Conservation (phyloP, 2,329 filamentous ascomycete genomes). For the Penicillium brevicompactum region DNA sequence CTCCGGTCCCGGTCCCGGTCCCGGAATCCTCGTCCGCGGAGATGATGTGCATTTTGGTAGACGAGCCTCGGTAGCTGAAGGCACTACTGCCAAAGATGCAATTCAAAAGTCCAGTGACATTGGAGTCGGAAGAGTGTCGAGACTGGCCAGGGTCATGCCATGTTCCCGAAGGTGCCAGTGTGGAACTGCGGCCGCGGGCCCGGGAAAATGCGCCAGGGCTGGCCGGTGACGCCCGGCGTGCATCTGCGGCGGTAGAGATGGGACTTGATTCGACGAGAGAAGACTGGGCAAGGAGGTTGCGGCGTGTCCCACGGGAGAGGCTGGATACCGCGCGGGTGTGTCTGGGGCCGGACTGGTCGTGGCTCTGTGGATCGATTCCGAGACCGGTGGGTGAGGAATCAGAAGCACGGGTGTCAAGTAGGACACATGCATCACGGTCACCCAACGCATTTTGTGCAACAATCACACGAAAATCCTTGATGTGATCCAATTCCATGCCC, state of each 20-base stretch:
- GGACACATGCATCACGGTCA: conserved; percentile 49
- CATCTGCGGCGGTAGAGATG: conserved; percentile 33
- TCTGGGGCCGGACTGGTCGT: conserved; percentile 31
- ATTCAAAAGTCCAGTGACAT: conserved; percentile 56
- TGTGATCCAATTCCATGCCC: conserved; percentile 48
- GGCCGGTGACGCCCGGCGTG: conserved; percentile 34
- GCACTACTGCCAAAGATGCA: conserved; percentile 64
- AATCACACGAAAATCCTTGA: conserved; percentile 49
- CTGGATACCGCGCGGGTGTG: conserved; percentile 44
- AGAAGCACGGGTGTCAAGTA: conserved; percentile 46
- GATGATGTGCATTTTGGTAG: conserved; percentile 63
- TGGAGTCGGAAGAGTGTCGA: conserved; percentile 48
- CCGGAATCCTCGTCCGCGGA: conserved; percentile 42
- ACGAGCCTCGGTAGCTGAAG: conserved; percentile 60
- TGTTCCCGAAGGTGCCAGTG: conserved; percentile 39
- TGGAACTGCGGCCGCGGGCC: conserved; percentile 49
- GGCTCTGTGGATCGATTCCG: conserved; percentile 37
- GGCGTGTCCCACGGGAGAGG: conserved; percentile 38
- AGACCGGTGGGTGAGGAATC: conserved; percentile 35
- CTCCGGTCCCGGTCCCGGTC: conserved; percentile 20
- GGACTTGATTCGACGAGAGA: conserved; percentile 38
- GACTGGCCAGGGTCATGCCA: conserved; percentile 39
- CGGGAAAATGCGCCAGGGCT: conserved; percentile 44
- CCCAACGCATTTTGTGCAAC: conserved; percentile 52
- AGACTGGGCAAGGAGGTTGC: conserved; percentile 37